Conservation (phyloP, 352 stramenopile genomes). For the Pythium dissimile region DNA sequence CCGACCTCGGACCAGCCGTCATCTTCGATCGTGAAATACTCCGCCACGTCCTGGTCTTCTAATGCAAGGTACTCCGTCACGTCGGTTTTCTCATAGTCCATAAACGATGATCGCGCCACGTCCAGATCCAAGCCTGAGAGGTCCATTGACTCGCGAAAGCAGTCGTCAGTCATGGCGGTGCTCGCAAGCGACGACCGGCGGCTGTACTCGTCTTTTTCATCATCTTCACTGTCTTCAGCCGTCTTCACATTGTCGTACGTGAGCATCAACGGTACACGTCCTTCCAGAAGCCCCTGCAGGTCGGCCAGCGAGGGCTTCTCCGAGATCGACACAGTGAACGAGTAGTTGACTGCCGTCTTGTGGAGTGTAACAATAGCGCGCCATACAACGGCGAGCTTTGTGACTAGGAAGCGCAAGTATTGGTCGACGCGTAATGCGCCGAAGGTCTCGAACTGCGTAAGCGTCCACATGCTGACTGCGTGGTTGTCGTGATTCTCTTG, state of each 20-base stretch:
- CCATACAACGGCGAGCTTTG: slow-evolving; percentile 17
- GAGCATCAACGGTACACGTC: slow-evolving; percentile 14
- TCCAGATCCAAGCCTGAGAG: slow-evolving; percentile 2
- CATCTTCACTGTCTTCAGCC: not conserved
- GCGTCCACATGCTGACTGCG: slow-evolving; percentile 9
- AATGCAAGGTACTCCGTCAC: slow-evolving; percentile 1
- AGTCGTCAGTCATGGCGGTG: slow-evolving; percentile 8
- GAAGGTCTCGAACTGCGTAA: slow-evolving; percentile 15
- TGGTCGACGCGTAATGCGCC: slow-evolving; percentile 16
- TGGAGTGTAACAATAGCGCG: slow-evolving; percentile 29
- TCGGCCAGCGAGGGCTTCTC: slow-evolving; percentile 28
- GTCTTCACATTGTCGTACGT: slow-evolving; percentile 10
- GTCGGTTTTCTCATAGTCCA: not conserved
- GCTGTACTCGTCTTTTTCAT: slow-evolving; percentile 1
- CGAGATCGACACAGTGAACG: slow-evolving; percentile 52
- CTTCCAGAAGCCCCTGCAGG: slow-evolving; percentile 18
- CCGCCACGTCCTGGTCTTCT: slow-evolving; percentile 7
- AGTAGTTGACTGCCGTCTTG: slow-evolving; percentile 49
- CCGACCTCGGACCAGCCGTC: slow-evolving; percentile 9
- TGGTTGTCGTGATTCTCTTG: not conserved
- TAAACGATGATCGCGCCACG: not conserved
- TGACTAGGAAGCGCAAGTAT: slow-evolving; percentile 14
- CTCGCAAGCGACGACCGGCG: slow-evolving; percentile 13
- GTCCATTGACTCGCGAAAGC: slow-evolving; percentile 6
- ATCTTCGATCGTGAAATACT: slow-evolving; percentile 15